phyloP scores from a whole-genome alignment of 1,284 basidiomycete genomes.

The Blastosporella zonata region DNA sequence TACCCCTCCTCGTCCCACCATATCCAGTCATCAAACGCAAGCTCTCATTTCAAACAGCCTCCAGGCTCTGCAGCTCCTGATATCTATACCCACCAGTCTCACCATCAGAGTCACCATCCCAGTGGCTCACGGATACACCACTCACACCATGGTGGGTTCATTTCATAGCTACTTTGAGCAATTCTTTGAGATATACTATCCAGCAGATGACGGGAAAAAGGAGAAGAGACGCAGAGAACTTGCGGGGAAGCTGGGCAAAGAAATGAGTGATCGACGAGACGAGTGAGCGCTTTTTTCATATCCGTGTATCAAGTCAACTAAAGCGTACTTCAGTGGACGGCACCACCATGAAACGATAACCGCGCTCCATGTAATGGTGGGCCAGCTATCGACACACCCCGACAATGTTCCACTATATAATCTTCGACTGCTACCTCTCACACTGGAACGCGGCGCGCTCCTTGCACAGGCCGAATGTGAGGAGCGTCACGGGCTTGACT shows the following conservation, averaged over 20 bases:
- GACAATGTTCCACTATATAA: conserved; percentile 62
- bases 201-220: conserved; percentile 39
- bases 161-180: neutral
- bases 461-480: conserved; percentile 62
- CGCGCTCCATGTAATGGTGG: conserved; percentile 49
- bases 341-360: conserved; percentile 55
- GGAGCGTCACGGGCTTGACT: conserved; percentile 60
- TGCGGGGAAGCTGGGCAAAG: conserved; percentile 64
- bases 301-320: neutral
- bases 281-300: conserved; percentile 47
- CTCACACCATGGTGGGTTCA: conserved; percentile 26
- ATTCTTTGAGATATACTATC: neutral
- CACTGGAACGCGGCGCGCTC: conserved; percentile 70
- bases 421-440: conserved; percentile 65
- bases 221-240: conserved; percentile 66
- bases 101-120: conserved; percentile 9
- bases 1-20: conserved; percentile 28
- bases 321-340: conserved; percentile 36
- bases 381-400: conserved; percentile 64
- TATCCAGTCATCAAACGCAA: conserved; percentile 24
- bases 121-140: conserved; percentile 15
- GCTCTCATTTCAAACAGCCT: conserved; percentile 15
- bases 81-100: conserved; percentile 15
- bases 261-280: conserved; percentile 67
- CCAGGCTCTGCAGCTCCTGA: conserved; percentile 8